phyloP scores from a whole-genome alignment of 768 basidiomycete species.

The Termitomyces sp. region DNA sequence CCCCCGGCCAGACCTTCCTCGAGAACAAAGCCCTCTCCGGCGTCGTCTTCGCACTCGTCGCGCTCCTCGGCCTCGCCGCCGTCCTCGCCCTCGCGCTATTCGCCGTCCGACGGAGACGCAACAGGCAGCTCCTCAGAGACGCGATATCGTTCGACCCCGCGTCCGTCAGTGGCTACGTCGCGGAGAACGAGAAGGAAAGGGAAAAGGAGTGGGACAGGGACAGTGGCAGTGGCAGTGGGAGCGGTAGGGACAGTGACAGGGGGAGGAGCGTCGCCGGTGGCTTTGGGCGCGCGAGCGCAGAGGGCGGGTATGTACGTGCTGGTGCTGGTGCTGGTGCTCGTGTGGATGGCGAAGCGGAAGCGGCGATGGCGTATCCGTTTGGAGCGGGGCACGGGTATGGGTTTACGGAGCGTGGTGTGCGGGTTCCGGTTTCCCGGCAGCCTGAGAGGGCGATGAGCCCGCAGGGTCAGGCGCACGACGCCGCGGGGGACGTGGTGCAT shows the following conservation, averaged over 20 bases:
- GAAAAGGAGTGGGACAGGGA: too few species aligned
- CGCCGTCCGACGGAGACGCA: conserved; percentile 43
- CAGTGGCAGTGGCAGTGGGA: too few species aligned
- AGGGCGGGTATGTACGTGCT: too few species aligned
- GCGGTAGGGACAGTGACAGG: background rate
- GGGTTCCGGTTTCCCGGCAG: background rate
- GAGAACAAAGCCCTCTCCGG: conserved; percentile 63
- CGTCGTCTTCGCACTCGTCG: conserved; percentile 46
- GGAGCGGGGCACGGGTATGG: conserved; percentile 2
- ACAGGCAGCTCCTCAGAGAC: conserved; percentile 34
- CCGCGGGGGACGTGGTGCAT: background rate
- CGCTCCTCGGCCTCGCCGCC: conserved; percentile 36
- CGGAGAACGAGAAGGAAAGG: conserved; percentile 12
- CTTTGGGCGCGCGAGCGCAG: conserved; percentile 13
- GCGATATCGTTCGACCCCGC: conserved; percentile 50
- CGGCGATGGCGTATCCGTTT: conserved; percentile 2
- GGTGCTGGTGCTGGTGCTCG: background rate
- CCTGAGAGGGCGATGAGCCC: background rate
- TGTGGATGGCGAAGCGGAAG: background rate
- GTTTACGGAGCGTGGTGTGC: background rate
- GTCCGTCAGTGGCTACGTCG: conserved; percentile 15
- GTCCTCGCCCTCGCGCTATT: conserved; percentile 45
- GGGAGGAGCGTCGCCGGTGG: conserved; percentile 13
- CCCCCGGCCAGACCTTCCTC: conserved; percentile 43
- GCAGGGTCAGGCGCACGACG: background rate